These are phyloP conservation scores for Trichosanthes cucumerina DNA, from an alignment of 306 rosid genomes.

Conservation along the genomic window DNA sequence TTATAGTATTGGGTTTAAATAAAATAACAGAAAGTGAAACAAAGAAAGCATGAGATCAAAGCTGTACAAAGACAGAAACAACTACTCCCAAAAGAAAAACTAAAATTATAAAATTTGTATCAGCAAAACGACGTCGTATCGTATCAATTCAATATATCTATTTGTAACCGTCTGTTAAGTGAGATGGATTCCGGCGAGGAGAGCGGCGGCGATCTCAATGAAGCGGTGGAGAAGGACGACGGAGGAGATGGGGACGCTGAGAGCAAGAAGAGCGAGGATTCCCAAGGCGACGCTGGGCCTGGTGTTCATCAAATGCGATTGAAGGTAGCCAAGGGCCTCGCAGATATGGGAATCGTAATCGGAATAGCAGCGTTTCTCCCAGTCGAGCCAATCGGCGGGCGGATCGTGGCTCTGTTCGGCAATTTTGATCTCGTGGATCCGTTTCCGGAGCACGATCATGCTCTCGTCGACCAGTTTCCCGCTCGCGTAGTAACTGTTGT, in stretches of 20 bases:
- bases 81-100: neutral
- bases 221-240: constrained; percentile 5
- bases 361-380: constrained; percentile 24
- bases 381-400: constrained; percentile 23
- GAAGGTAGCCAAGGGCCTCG: constrained; percentile 14
- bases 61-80: neutral
- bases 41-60: neutral
- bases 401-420: constrained; percentile 16
- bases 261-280: constrained; percentile 5
- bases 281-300: constrained; percentile 27
- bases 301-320: constrained; percentile 17
- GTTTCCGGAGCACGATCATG: constrained; percentile 26
- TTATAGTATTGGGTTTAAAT: neutral
- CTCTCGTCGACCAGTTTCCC: constrained; percentile 20
- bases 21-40: neutral
- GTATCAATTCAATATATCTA: neutral
- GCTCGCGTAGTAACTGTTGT: neutral
- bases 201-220: neutral
- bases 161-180: neutral
- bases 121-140: neutral
- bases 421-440: constrained; percentile 24
- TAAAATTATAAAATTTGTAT: too few relatives aligned
- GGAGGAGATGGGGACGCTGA: constrained; percentile 17
- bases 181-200: constrained; percentile 2
- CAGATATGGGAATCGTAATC: constrained; percentile 18